Conservation (phyloP, 2,329 filamentous ascomycete species). For the Xylaria sp. region DNA sequence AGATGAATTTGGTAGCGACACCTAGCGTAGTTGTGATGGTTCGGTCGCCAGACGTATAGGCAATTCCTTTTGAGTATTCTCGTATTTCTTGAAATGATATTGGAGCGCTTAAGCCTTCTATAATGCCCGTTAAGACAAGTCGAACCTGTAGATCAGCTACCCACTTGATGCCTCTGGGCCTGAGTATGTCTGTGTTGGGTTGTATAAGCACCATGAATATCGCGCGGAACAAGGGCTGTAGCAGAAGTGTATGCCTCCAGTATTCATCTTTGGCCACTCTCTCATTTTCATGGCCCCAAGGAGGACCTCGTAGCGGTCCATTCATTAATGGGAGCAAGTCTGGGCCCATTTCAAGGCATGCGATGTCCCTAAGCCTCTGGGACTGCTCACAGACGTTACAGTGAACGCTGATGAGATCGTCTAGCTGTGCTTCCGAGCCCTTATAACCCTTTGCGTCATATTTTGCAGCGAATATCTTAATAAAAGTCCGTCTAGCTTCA, state of each 20-base stretch:
- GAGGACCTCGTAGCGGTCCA: slow-evolving; percentile 19
- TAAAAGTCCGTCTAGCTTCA: not conserved
- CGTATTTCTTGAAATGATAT: slow-evolving; percentile 31
- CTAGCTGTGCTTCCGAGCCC: not conserved
- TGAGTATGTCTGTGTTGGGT: not conserved
- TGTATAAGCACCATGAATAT: slow-evolving; percentile 13
- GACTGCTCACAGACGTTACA: slow-evolving; percentile 29
- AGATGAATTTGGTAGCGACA: slow-evolving; percentile 21
- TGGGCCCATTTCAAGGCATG: slow-evolving; percentile 5
- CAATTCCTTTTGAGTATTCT: slow-evolving; percentile 6
- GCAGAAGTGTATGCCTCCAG: not conserved
- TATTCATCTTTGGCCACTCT: not conserved
- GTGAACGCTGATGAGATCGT: slow-evolving; percentile 20
- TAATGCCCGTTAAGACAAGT: slow-evolving; percentile 27
- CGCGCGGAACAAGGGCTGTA: slow-evolving; percentile 19
- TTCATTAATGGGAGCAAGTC: slow-evolving; percentile 12
- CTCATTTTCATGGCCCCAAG: slow-evolving; percentile 1
- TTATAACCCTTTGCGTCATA: not conserved
- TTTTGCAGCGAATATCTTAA: slow-evolving; percentile 5
- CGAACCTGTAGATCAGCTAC: slow-evolving; percentile 18
- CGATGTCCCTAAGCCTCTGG: slow-evolving; percentile 18
- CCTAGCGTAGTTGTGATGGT: slow-evolving; percentile 19
- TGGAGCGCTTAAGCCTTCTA: slow-evolving; percentile 26
- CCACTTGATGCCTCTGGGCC: not conserved
- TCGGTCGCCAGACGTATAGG: slow-evolving; percentile 17